These are phyloP conservation scores for Ogataea saltuana DNA, from an alignment of 805 yeast species.

Conservation along the genomic window DNA sequence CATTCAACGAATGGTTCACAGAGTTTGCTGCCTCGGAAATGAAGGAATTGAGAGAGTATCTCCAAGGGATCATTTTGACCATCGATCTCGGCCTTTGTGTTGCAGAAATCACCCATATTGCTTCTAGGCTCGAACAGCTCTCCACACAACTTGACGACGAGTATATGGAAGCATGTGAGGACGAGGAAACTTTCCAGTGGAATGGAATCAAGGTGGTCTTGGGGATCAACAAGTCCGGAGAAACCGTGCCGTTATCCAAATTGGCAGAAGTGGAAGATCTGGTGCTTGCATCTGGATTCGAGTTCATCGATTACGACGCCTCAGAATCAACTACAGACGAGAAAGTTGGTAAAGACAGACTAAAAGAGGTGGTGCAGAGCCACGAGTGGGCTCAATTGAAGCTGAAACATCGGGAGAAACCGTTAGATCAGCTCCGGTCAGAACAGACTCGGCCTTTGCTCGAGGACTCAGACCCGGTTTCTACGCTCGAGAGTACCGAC, in stretches of 20 bases:
- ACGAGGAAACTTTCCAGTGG: conserved; percentile 30
- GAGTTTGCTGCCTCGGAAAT: conserved; percentile 43
- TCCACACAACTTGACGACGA: conserved; percentile 25
- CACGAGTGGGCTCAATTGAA: conserved; percentile 44
- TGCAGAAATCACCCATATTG: conserved; percentile 14
- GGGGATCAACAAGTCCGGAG: conserved; percentile 24
- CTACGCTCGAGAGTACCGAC: conserved; percentile 30
- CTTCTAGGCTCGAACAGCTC: conserved; percentile 24
- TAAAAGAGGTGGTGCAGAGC: conserved; percentile 42
- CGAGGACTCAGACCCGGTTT: neutral
- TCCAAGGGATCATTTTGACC: conserved; percentile 49
- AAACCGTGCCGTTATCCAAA: conserved; percentile 5
- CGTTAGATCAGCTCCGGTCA: neutral
- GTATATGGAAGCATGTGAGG: conserved; percentile 20
- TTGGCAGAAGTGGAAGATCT: conserved; percentile 41
- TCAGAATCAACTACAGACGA: conserved; percentile 25
- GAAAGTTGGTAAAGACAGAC: conserved; percentile 31
- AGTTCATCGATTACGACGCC: conserved; percentile 39
- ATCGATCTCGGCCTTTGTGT: conserved; percentile 27
- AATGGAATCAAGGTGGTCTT: conserved; percentile 40
- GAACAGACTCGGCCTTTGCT: conserved; percentile 2
- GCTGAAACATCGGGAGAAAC: neutral
- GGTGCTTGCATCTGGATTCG: conserved; percentile 42
- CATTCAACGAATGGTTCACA: conserved; percentile 39
- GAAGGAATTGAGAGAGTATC: conserved; percentile 44